Evolutionary conservation across 2,329 filamentous ascomycete species (phyloP), one percentile per base, ranked within the genome.

Genomic region (Helicocarpus griseus): DNA sequence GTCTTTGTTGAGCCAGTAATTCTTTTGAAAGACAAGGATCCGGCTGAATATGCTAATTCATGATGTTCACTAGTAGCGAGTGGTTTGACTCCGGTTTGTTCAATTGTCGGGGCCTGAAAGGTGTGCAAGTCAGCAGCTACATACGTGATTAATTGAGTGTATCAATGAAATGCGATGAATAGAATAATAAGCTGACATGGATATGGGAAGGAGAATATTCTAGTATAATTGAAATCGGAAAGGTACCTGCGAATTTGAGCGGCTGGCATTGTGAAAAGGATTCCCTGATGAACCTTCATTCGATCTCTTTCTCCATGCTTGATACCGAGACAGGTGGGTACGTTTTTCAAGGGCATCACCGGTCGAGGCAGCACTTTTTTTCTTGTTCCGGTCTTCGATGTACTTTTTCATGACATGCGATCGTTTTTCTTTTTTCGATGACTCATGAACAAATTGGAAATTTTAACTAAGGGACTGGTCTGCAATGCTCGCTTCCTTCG

Each of bases 381-480:
- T 66, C 38, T 61, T 60, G 56, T 69, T 70, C 54, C 70, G 71
- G 54, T 70, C 62, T 48, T 70, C 66, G n/a, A 71, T 68, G 59
- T 72, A 69, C 50, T 71, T 67, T 33, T 67, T 67, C 69, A 72
- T 71, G 19, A 72, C 69, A 63, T 72, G 69, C 5, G 69, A 68
- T 28, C 69, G 67, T 49, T 71, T 71, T 50, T 69, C 69, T 29
- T 66, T 70, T 3, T 68, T 70, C 3, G 69, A 69, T 49, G 61
- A 64, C 48, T 71, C 64, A 44, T 71, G 69, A 56, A 72, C 71
- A 53, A 69, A 71, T 51, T 71, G 71, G 33, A 33, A 33, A 5
- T 36, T 33, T 4, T n/a, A 19, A 19, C 24, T 26, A 3, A 19
- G n/a, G 31, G 31, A 28, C 19, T 38, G 24, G 26, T 9, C 9